Evolutionary conservation across 2,329 filamentous ascomycete genomes (phyloP), one percentile per base, ranked within the genome.

Genomic region (Epicoccum nigrum): DNA sequence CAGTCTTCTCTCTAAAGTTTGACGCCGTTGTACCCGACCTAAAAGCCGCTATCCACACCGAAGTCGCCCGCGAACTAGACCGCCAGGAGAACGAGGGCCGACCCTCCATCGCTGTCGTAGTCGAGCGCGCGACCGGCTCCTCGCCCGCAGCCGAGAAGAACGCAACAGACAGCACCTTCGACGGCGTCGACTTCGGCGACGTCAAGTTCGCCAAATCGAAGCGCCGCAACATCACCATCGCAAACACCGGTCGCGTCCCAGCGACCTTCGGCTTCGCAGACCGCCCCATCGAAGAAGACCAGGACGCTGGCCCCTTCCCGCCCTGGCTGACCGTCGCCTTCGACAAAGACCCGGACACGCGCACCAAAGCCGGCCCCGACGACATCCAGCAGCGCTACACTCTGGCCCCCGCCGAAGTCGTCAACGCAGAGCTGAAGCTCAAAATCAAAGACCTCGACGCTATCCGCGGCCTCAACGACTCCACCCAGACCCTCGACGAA

Each of bases 31-130:
- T 95, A 0, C 89, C 92, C 0, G 87, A 93, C 21, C 77, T 96
- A 20, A 97, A 95, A 70, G 85, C 90, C 1, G 87, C 85, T 56
- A 80, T 97, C 0, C 89, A 96, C 55, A 85, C 89, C 49, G 92
- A 97, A 67, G 89, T 97, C 11, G 92, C 89, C 1, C 83, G 89
- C 47, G 89, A 96, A 64, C 79, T 97, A 7, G 94, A 99, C 68
- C 87, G 91, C 38, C 89, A 87, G 1, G 93, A 97, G 70, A 97
- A 97, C 56, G 93, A 97, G 74, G 85, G 88, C 0, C 82, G 93
- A 1, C 94, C 94, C 0, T 85, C 83, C 2, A 82, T 96, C 34
- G 94, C 91, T 0, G 80, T 97, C 25, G 86, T 97, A 1, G 84
- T 95, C 0, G 93, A 97, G 58, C 74, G 63, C 45, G 65, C 51